Evolutionary conservation across 2,329 filamentous ascomycete species (phyloP), one percentile per base, ranked within the genome.

Genomic region (Achaetomium macrosporum): DNA sequence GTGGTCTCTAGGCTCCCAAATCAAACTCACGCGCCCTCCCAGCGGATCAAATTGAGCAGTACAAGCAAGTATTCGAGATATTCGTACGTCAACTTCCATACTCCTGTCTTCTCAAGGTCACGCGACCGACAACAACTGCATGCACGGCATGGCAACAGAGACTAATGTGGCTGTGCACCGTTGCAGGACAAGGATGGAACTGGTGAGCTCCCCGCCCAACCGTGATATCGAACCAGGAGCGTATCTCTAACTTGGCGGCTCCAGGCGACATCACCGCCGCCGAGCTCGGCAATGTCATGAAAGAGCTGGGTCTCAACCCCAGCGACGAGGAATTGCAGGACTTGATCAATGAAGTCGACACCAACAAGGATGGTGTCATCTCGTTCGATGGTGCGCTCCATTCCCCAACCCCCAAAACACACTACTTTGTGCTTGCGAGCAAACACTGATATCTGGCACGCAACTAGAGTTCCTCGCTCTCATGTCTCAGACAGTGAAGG

Each of bases 341-440:
- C 67, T 82, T 85, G 73, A 81, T 84, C 71, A 82, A 82, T 69
- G 82, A 85, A 68, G 80, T 83, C 57, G 82, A 85, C 61, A 72
- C 76, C 59, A 80, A 85, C 71, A 80, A 81, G 66, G 82, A 81
- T 61, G 82, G 81, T 66, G 81, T 79, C 61, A 83, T 85, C 64
- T 80, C 83, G 65, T 83, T 85, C 66, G 76, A 82, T 52, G 78
- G 78, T 80, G 68, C 9, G 57, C 30, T 15, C n/a, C 15, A 10
- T 29, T 25, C 35, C 7, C 35, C n/a, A n/a, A n/a, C n/a, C n/a
- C n/a, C n/a, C n/a, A n/a, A n/a, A n/a, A 8, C 35, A n/a, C 30
- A 41, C 31, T 35, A 15, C n/a, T 7, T 16, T 19, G 11, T 25
- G 10, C 12, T 9, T 20, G 12, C 31, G 16, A 10, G 5, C 17